Percentiles rank a stretch among this genome's conserved stretches.
These are phyloP conservation scores for Kodamaea sp. DNA, from an alignment of 1,139 yeast species.

Conservation along the genomic window DNA sequence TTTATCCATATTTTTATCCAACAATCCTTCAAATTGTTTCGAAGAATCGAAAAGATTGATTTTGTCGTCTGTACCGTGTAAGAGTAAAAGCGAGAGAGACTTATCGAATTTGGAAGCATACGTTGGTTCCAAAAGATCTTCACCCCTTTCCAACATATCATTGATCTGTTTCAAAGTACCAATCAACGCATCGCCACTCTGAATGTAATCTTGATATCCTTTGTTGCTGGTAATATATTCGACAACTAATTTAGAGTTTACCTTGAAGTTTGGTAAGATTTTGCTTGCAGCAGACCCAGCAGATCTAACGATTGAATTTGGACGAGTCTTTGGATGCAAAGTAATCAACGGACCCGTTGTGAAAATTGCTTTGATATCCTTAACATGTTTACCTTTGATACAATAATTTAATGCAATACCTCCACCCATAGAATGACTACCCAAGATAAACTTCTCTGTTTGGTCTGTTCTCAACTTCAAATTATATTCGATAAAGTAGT, in stretches of 20 bases:
- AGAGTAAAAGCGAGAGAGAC: conserved; percentile 29
- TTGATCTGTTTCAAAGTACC: conserved; percentile 42
- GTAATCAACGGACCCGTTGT: conserved; percentile 66
- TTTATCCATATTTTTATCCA: conserved; percentile 27
- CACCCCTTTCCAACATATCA: conserved; percentile 68
- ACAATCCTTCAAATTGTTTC: conserved; percentile 39
- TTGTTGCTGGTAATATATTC: conserved; percentile 56
- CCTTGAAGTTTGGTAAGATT: conserved; percentile 50
- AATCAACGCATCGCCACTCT: conserved; percentile 39
- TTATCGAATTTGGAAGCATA: conserved; percentile 42
- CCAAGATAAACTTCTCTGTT: conserved; percentile 49
- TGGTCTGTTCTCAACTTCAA: conserved; percentile 21
- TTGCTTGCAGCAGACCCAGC: conserved; percentile 46
- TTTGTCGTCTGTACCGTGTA: conserved; percentile 36
- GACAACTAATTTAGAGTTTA: conserved; percentile 53
- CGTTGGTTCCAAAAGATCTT: conserved; percentile 40
- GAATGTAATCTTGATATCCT: conserved; percentile 44
- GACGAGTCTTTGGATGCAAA: conserved; percentile 56
- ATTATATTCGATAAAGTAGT: conserved; percentile 51
- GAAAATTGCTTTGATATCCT: conserved; percentile 51
- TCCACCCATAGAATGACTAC: conserved; percentile 96
- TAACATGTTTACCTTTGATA: conserved; percentile 56
- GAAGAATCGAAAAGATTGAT: conserved; percentile 58
- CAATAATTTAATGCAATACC: conserved; percentile 75
- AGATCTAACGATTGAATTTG: conserved; percentile 44